Base-by-base conservation (phyloP, 495 filamentous ascomycete species). In the Terfezia claveryi region DNA sequence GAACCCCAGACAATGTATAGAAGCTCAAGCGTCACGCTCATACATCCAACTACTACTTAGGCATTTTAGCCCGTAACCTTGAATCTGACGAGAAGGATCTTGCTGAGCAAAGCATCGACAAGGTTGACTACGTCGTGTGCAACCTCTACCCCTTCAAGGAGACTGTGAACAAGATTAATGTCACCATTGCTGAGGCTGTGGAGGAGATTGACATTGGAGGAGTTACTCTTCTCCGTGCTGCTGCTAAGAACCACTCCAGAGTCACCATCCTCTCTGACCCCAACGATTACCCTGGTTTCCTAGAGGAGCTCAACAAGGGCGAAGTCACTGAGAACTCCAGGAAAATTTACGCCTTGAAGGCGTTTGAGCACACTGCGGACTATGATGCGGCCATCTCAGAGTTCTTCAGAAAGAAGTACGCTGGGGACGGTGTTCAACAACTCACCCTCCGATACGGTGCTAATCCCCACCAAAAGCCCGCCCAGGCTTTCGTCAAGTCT, bases 141-240 rank as follows among this genome's bases (percentile, higher is more conserved):
- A 98, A 98, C 72, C 74, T 98, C 23, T 96, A 95, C 68, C 88
- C 88, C 11, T 96, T 98, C 78, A 93, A 94, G 74, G 87, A 95
- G 64, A 95, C 92, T 50, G 78, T 96, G 56, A 82, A 87, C 56
- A 92, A 94, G 74, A 79, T 91, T 73, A 93, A 94, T 64, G 92
- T 96, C 60, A 95, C 88, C 52, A 81, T 98, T 58, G 76, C 82
- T 23, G 91, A 98, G 69, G 91, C 91, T 51, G 89, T 98, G 20
- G 91, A 98, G 71, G 91, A 96, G 73, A 87, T 98, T 57, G 91
- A 98, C 72, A 93, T 98, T 64, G 89, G 88, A 56, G 91, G 91
- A 62, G 91, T 98, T 50, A 96, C 91, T 23, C 78, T 98, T 59
- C 84, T 98, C 64, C 80, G 91, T 58, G 91, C 91, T 23, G 91